Percentiles rank a stretch among this genome's conserved stretches.
Conservation (phyloP, 225 moss, liverwort and hornwort genomes). For the Pleurozium schreberi region DNA sequence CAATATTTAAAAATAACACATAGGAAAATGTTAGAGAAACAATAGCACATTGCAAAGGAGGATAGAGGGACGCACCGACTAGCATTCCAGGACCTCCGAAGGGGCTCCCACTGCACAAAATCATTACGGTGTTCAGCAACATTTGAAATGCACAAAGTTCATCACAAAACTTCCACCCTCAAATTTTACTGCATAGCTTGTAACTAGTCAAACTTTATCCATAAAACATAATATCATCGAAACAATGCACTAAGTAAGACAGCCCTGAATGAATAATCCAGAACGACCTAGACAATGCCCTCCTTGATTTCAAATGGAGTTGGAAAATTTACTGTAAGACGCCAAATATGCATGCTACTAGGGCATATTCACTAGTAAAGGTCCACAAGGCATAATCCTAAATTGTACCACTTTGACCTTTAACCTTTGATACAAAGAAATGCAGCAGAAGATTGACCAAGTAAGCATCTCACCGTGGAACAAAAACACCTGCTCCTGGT, state of each 20-base stretch:
- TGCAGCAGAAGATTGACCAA: not conserved
- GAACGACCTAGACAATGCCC: not conserved
- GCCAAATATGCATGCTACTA: not conserved
- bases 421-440: not conserved
- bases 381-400: not conserved
- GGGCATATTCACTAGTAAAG: not conserved
- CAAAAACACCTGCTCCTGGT: conserved; percentile 68
- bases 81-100: conserved; percentile 41
- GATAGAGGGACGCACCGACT: conserved; percentile 23
- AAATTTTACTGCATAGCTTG: not conserved
- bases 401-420: not conserved
- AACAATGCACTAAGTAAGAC: not conserved
- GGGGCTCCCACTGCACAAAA: conserved; percentile 26
- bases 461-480: conserved; percentile 47
- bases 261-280: not conserved
- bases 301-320: not conserved
- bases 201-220: not conserved
- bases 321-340: not conserved
- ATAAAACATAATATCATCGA: not conserved
- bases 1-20: not conserved
- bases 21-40: not conserved
- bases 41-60: not conserved
- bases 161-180: not conserved
- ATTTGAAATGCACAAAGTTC: not conserved
- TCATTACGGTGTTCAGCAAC: not conserved